Conservation (phyloP, 495 filamentous ascomycete genomes). For the Penicillium bialowiezense region DNA sequence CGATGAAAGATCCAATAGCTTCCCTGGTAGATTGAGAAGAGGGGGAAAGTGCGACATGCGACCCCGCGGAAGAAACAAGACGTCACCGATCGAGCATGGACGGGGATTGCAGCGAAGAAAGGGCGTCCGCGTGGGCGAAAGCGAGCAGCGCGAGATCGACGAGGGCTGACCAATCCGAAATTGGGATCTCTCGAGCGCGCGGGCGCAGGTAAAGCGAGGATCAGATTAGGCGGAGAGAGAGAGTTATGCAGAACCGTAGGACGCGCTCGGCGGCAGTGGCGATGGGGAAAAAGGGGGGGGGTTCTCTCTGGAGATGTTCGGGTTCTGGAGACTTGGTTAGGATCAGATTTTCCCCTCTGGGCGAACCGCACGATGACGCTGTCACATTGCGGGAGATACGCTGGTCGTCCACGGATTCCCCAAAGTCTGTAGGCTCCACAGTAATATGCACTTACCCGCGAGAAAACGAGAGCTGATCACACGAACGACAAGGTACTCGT, state of each 20-base stretch:
- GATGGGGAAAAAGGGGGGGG: no score
- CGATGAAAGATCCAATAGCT: slow-evolving; percentile 14
- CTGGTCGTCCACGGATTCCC: slow-evolving; percentile 37
- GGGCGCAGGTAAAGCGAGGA: neutral
- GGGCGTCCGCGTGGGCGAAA: slow-evolving; percentile 9
- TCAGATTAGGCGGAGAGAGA: slow-evolving; percentile 1
- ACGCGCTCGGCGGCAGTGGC: slow-evolving; percentile 10
- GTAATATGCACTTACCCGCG: neutral
- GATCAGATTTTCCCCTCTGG: slow-evolving; percentile 4
- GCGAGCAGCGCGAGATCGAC: neutral
- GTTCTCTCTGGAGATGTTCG: no score
- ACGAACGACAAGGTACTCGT: no score
- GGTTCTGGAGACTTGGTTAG: no score
- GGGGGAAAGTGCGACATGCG: slow-evolving; percentile 24
- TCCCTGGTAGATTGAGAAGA: slow-evolving; percentile 4
- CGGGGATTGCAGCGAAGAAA: slow-evolving; percentile 11
- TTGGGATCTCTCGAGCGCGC: neutral
- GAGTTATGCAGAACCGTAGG: slow-evolving; percentile 6
- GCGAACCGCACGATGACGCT: slow-evolving; percentile 32
- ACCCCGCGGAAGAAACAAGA: slow-evolving; percentile 27
- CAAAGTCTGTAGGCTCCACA: slow-evolving; percentile 16
- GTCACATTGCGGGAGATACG: slow-evolving; percentile 42
- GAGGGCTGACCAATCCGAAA: neutral
- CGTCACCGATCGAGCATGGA: slow-evolving; percentile 37
- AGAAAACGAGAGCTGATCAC: neutral